Evolutionary conservation across 2,329 filamentous ascomycete genomes (phyloP).

Genomic region (Fonsecaea multimorphosa): DNA sequence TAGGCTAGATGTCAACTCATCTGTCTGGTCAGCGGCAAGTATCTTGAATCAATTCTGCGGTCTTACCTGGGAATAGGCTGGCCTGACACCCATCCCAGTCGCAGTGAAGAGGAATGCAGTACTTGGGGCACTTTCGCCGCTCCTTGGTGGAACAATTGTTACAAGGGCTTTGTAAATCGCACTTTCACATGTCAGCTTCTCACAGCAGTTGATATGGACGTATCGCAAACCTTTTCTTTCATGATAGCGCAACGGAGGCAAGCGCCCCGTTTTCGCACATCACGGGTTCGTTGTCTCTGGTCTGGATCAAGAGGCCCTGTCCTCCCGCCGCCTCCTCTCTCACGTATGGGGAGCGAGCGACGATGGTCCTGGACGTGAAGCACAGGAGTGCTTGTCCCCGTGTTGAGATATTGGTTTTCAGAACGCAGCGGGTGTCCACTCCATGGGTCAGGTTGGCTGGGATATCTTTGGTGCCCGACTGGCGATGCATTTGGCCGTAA

Average conservation of each 20-base stretch:
- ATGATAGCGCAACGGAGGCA: slow-evolving; percentile 36
- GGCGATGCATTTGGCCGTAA: slow-evolving; percentile 17
- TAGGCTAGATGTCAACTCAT: slow-evolving; percentile 28
- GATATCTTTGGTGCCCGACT: slow-evolving; percentile 22
- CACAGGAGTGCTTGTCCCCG: neutral
- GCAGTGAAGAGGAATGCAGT: slow-evolving; percentile 27
- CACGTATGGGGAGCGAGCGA: slow-evolving; percentile 13
- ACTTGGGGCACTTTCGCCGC: slow-evolving; percentile 33
- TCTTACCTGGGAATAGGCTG: slow-evolving; percentile 30
- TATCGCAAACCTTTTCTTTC: slow-evolving; percentile 31
- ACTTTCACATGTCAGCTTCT: slow-evolving; percentile 34
- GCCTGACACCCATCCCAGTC: slow-evolving; percentile 24
- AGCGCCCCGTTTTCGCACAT: slow-evolving; percentile 32
- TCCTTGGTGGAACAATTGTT: slow-evolving; percentile 28
- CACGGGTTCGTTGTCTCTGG: slow-evolving; percentile 29
- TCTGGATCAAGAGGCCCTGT: slow-evolving; percentile 28
- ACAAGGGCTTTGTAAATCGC: slow-evolving; percentile 24
- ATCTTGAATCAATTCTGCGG: neutral
- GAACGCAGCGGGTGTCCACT: slow-evolving; percentile 19
- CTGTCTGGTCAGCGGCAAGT: slow-evolving; percentile 18
- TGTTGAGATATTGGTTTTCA: slow-evolving; percentile 19
- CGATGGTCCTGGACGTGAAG: neutral
- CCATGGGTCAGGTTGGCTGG: slow-evolving; percentile 26
- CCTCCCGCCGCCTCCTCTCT: slow-evolving; percentile 22
- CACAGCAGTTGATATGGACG: neutral